A percentile compares a stretch with the other conserved stretches of the same genome.
Conservation (phyloP, 441 rosid genomes). For the Aquilaria agallochum region DNA sequence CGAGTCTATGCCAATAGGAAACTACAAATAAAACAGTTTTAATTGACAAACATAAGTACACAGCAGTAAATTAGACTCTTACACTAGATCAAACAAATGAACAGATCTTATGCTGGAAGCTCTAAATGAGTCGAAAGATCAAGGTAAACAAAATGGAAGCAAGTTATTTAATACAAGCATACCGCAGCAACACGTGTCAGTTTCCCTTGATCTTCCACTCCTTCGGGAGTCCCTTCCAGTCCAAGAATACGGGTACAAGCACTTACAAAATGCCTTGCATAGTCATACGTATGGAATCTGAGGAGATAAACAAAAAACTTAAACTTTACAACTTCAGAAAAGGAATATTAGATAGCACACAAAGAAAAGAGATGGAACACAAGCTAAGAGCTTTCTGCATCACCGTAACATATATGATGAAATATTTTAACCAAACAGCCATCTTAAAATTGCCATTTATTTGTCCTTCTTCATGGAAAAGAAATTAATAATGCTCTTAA, state of each 20-base stretch:
- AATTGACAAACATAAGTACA: slow-evolving; percentile 10
- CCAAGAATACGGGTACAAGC: slow-evolving; percentile 99
- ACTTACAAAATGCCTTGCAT: slow-evolving; percentile 99
- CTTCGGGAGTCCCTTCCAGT: slow-evolving; percentile 98
- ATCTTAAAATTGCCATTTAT: too few species aligned
- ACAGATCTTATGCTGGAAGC: slow-evolving; percentile 12
- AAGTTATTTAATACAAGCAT: slow-evolving; percentile 25
- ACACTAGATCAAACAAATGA: slow-evolving; percentile 6
- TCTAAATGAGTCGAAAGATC: slow-evolving; percentile 6
- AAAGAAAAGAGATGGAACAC: too few species aligned
- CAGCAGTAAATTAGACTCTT: slow-evolving; percentile 4
- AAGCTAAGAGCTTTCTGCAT: too few species aligned
- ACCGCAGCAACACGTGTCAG: slow-evolving; percentile 99
- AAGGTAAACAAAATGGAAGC: slow-evolving; percentile 22
- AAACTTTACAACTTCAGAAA: too few species aligned
- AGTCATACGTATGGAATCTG: slow-evolving; percentile 99
- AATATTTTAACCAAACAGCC: too few species aligned
- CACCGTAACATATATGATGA: too few species aligned
- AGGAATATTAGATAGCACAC: too few species aligned
- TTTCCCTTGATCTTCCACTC: slow-evolving; percentile 97
- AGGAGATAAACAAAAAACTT: slow-evolving; percentile 8
- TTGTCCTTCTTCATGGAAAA: too few species aligned
- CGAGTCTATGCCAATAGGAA: slow-evolving; percentile 98
- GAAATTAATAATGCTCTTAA: too few species aligned
- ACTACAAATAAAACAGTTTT: slow-evolving; percentile 42